Conservation (phyloP, 1,284 basidiomycete species). For the Irpex lacteus region DNA sequence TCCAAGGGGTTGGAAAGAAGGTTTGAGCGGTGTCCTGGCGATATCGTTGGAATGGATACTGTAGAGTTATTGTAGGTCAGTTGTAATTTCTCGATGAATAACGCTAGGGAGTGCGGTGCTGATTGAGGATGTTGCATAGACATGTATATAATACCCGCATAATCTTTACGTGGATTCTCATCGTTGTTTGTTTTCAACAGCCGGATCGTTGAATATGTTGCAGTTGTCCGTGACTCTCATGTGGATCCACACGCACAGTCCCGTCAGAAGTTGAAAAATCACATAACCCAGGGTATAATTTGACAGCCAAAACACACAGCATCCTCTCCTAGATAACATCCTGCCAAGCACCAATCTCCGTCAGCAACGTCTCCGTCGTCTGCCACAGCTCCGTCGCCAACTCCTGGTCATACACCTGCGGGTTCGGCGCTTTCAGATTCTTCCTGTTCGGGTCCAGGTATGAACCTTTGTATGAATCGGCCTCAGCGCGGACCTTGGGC, state of each 20-base stretch:
- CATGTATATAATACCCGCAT: not conserved
- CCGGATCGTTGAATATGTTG: too few relatives aligned
- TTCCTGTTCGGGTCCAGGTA: slow-evolving; percentile 41
- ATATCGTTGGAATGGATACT: not conserved
- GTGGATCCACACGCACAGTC: too few relatives aligned
- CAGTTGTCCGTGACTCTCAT: too few relatives aligned
- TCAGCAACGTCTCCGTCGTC: slow-evolving; percentile 35
- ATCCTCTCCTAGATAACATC: not conserved
- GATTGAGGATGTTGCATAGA: not conserved
- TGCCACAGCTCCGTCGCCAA: slow-evolving; percentile 45
- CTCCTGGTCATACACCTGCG: slow-evolving; percentile 33
- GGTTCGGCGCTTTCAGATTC: slow-evolving; percentile 27
- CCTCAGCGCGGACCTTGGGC: slow-evolving; percentile 30
- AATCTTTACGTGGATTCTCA: not conserved
- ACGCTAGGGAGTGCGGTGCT: not conserved
- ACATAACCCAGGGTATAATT: not conserved
- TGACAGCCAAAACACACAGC: not conserved
- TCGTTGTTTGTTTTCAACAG: too few relatives aligned
- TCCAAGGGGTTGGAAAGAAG: not conserved
- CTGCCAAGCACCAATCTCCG: slow-evolving; percentile 17
- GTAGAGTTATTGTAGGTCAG: not conserved
- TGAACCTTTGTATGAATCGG: slow-evolving; percentile 42
- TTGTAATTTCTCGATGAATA: not conserved
- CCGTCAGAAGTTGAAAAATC: too few relatives aligned
- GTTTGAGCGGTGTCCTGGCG: not conserved